phyloP scores from a whole-genome alignment of 495 filamentous ascomycete species.

The Neurospora sublineolata region DNA sequence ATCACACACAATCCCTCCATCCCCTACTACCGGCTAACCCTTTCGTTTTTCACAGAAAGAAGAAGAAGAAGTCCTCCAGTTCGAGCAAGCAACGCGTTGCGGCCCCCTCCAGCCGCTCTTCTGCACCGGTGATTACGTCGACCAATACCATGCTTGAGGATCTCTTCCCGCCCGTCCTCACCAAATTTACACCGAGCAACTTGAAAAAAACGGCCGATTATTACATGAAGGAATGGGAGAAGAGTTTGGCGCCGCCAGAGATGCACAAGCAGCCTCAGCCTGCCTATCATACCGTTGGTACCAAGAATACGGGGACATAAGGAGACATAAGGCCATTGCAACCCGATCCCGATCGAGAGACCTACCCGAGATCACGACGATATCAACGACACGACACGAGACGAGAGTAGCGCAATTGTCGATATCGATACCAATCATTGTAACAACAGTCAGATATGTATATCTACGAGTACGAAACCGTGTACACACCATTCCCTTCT shows the following conservation, averaged over 20 bases:
- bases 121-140: not conserved
- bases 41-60: not conserved
- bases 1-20: not conserved
- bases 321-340: not conserved
- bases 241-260: slow-evolving; percentile 22
- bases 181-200: slow-evolving; percentile 53
- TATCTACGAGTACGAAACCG: not conserved
- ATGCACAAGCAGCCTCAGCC: not conserved
- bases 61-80: not conserved
- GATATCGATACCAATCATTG: not conserved
- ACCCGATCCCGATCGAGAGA: not conserved
- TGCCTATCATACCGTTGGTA: not conserved
- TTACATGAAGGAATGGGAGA: slow-evolving; percentile 74
- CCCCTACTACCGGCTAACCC: not conserved
- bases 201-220: slow-evolving; percentile 58
- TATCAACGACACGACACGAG: not conserved
- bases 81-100: not conserved
- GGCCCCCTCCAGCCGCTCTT: not conserved
- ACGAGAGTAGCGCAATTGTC: not conserved
- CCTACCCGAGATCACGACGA: not conserved
- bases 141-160: slow-evolving; percentile 37
- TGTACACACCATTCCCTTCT: not conserved
- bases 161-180: slow-evolving; percentile 50
- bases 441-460: not conserved
- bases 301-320: not conserved